Base-by-base conservation (phyloP, 805 yeast species). In the Ogataea corticis region DNA sequence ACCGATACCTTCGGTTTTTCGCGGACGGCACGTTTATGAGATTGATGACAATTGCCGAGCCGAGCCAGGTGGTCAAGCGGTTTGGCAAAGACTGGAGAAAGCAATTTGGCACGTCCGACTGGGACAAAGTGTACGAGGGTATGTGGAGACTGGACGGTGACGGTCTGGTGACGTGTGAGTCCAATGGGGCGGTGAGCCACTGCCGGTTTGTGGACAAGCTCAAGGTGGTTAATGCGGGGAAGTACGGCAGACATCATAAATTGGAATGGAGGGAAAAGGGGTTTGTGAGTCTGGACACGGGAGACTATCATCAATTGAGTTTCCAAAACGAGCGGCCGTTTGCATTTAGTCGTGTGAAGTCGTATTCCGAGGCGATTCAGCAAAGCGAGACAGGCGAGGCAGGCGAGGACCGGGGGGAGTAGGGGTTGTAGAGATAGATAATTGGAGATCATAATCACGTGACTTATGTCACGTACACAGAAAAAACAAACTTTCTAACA, bases 1-100 rank as follows among this genome's bases (percentile, higher is more conserved):
- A 88, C 61, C 70, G 99, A 51, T 94, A 90, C 63, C 66, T 84
- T 29, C 72, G 97, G 50, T 90, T 92, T 58, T 86, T 75, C 61
- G 83, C 83, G 0, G 85, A 86, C 58, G 97, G 98, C 0, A 69
- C 76, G 1, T 85, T 88, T 48, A 67, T 87, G 34, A 79, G 85
- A 58, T 73, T 87, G 23, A 73, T 88, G 21, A 79, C 95, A 0
- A 76, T 85, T 3, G 72, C 80, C 44, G 92, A 87, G 56, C 98
- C 98, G 0, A 61, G 65, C 2, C 63, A 68, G 34, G 82, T 90
- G 1, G 83, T 91, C 14, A 13, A 25, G 14, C 32, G 27, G 16
- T 37, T 37, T 18, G 31, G 31, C 15, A 37, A 37, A 14, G 13
- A 28, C 31, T 28, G 31, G 31, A 54, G 66, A 42, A 48, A 59